These are phyloP conservation scores for Eucalyptus coolabah DNA, from an alignment of 345 rosid species.

Conservation along the genomic window DNA sequence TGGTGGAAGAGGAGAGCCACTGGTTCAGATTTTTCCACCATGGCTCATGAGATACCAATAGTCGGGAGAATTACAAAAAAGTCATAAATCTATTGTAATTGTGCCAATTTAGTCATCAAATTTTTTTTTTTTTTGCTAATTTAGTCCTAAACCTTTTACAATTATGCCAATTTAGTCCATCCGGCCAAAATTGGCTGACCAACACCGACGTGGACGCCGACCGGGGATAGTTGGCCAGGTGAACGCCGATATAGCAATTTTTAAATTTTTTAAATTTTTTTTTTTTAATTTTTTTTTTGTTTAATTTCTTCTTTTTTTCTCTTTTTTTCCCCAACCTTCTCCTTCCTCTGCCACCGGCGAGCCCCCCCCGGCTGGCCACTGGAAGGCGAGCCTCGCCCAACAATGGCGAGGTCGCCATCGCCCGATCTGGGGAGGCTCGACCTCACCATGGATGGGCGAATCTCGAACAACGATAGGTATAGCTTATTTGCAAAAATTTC, in stretches of 20 bases:
- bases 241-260: rapidly evolving
- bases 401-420: rapidly evolving
- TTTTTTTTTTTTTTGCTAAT: too few relatives aligned
- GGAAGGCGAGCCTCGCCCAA: rapidly evolving
- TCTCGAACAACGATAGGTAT: neutral
- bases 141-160: rapidly evolving
- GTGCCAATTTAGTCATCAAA: rapidly evolving
- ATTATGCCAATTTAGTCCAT: rapidly evolving
- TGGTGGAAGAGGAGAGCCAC: neutral
- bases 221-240: rapidly evolving
- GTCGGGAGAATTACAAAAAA: too few relatives aligned
- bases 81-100: rapidly evolving
- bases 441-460: too few relatives aligned
- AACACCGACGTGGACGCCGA: rapidly evolving
- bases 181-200: rapidly evolving
- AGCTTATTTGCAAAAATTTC: neutral
- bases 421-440: rapidly evolving
- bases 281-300: too few relatives aligned
- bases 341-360: rapidly evolving
- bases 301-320: rapidly evolving
- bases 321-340: too few relatives aligned
- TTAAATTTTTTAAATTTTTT: too few relatives aligned
- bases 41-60: neutral
- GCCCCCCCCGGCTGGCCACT: rapidly evolving
- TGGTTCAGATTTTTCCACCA: neutral